Percentiles rank a stretch among this genome's conserved stretches.
These are phyloP conservation scores for Nitzschia putrida DNA, from an alignment of 108 stramenopile species.

Conservation along the genomic window DNA sequence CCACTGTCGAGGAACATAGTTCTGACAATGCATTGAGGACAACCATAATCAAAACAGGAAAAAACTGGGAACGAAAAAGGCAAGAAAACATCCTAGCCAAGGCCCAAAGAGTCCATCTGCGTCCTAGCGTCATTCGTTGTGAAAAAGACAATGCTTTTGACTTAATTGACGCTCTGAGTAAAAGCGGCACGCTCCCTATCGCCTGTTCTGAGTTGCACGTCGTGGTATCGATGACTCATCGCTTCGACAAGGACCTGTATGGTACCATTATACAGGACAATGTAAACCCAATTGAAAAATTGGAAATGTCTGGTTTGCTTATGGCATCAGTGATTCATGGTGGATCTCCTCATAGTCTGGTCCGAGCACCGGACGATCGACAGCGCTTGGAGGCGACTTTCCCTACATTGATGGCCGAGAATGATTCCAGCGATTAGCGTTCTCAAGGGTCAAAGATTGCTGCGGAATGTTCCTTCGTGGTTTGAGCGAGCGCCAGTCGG, in stretches of 20 bases:
- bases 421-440: not conserved
- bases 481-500: constrained; percentile 12
- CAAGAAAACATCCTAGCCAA: constrained; percentile 53
- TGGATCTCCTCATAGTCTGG: constrained; percentile 4
- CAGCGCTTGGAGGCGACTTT: constrained; percentile 12
- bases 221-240: constrained; percentile 74
- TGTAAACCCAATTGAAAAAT: constrained; percentile 82
- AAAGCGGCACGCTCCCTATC: constrained; percentile 75
- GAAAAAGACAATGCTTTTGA: constrained; percentile 83
- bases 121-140: constrained; percentile 26
- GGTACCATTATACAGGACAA: constrained; percentile 77
- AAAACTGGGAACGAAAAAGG: constrained; percentile 47
- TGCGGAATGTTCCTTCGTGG: no score
- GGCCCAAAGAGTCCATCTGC: constrained; percentile 5
- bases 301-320: constrained; percentile 76
- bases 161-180: constrained; percentile 76
- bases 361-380: constrained; percentile 2
- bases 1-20: constrained; percentile 50
- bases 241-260: constrained; percentile 77
- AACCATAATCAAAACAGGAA: constrained; percentile 60
- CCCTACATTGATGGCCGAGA: constrained; percentile 4
- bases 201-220: constrained; percentile 73
- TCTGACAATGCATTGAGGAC: constrained; percentile 55
- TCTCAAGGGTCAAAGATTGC: not conserved
- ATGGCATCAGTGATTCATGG: constrained; percentile 61